phyloP scores from a whole-genome alignment of 129 eudicot species.

The Flaveria ramosissima region DNA sequence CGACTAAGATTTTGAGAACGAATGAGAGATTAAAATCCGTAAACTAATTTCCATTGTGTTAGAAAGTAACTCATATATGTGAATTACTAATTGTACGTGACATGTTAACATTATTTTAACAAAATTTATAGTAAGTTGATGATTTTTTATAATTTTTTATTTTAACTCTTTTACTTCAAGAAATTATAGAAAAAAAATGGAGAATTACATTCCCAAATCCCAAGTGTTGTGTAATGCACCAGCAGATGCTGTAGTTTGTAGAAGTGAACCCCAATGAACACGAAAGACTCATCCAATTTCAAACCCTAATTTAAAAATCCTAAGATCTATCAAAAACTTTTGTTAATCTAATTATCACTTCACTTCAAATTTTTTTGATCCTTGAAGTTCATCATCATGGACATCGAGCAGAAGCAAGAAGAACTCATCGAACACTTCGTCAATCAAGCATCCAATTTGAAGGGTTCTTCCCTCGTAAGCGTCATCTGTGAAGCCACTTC shows the following conservation, averaged over 20 bases:
- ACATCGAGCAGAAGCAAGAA: slow-evolving; percentile 37
- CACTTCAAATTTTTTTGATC: neutral
- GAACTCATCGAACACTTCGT: slow-evolving; percentile 38
- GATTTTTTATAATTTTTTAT: too few relatives aligned
- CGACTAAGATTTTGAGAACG: too few relatives aligned
- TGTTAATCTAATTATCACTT: neutral
- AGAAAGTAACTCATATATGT: too few relatives aligned
- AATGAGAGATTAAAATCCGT: too few relatives aligned
- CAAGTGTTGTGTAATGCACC: neutral
- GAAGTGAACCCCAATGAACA: slow-evolving; percentile 1
- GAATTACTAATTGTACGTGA: too few relatives aligned
- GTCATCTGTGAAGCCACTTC: slow-evolving; percentile 35
- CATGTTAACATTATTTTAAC: too few relatives aligned
- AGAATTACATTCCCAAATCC: neutral
- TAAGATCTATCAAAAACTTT: neutral
- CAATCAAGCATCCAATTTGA: slow-evolving; percentile 21
- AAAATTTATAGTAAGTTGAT: too few relatives aligned
- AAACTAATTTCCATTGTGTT: too few relatives aligned
- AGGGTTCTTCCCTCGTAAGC: slow-evolving; percentile 22
- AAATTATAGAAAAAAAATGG: too few relatives aligned
- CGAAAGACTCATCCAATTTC: neutral
- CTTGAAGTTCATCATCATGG: slow-evolving; percentile 25
- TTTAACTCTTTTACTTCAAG: too few relatives aligned
- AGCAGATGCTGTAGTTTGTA: neutral
- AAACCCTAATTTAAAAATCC: slow-evolving; percentile 12